Evolutionary conservation across 1,139 yeast genomes (phyloP).

Genomic region (Arxiozyma telluris): DNA sequence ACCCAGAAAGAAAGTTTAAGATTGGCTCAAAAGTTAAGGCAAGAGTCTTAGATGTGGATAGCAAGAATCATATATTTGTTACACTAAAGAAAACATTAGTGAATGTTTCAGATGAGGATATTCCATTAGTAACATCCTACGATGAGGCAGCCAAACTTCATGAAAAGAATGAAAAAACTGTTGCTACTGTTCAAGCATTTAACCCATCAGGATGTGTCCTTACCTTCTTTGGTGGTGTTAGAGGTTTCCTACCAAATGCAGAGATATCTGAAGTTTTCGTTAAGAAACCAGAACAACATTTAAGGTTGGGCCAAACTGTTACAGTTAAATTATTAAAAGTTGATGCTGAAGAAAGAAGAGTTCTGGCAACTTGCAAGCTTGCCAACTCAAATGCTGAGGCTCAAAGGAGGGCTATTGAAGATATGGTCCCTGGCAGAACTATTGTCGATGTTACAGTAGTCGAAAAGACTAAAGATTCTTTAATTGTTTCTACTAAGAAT

Average conservation of each 20-base stretch:
- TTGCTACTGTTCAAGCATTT: conserved; percentile 68
- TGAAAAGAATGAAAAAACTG: conserved; percentile 48
- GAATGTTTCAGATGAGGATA: conserved; percentile 51
- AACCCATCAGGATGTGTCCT: conserved; percentile 74
- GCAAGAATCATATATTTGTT: conserved; percentile 41
- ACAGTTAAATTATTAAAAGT: conserved; percentile 55
- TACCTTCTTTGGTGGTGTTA: conserved; percentile 68
- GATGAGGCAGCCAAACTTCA: conserved; percentile 37
- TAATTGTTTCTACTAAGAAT: conserved; percentile 55
- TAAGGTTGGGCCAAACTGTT: conserved; percentile 79
- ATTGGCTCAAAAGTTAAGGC: conserved; percentile 73
- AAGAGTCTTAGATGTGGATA: conserved; percentile 43
- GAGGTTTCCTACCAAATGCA: conserved; percentile 73
- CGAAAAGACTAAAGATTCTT: conserved; percentile 67
- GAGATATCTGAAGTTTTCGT: conserved; percentile 90
- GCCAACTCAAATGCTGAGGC: conserved; percentile 43
- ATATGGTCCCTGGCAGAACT: conserved; percentile 53
- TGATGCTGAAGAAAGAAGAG: conserved; percentile 46
- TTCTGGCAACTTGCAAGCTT: conserved; percentile 68
- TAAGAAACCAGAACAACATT: conserved; percentile 63
- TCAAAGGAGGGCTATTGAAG: conserved; percentile 42
- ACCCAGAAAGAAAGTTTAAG: conserved; percentile 89
- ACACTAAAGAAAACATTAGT: conserved; percentile 82
- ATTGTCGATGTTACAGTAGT: conserved; percentile 54
- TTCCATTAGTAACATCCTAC: conserved; percentile 36